phyloP scores from a whole-genome alignment of 2,329 filamentous ascomycete species.

The Fusarium acutatum region DNA sequence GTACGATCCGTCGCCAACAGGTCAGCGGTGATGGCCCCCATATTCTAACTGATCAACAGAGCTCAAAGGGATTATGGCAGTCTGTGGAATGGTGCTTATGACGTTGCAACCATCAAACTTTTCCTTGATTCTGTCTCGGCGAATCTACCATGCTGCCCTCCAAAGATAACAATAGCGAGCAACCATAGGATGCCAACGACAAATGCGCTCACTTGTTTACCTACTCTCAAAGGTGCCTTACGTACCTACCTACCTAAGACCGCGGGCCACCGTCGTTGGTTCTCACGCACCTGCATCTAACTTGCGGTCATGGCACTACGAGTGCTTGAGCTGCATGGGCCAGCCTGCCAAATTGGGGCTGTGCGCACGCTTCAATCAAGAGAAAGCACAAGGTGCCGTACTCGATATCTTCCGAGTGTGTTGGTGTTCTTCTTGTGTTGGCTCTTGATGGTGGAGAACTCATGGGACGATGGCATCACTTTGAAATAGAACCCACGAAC shows the following conservation, averaged over 20 bases:
- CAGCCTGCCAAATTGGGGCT: conserved; percentile 22
- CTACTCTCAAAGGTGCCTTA: not conserved
- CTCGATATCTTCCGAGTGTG: conserved; percentile 21
- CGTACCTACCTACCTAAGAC: not conserved
- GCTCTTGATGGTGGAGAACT: conserved; percentile 29
- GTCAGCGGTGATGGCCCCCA: not conserved
- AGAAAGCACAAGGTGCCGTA: not conserved
- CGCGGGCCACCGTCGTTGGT: not conserved
- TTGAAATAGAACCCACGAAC: conserved; percentile 10
- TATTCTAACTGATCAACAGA: not conserved
- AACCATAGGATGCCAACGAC: not conserved
- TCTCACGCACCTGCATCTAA: conserved; percentile 9
- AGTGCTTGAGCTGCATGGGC: conserved; percentile 15
- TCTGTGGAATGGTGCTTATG: not conserved
- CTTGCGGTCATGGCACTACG: not conserved
- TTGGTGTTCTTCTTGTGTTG: conserved; percentile 34
- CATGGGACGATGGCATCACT: conserved; percentile 31
- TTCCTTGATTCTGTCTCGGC: conserved; percentile 1
- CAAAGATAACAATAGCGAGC: not conserved
- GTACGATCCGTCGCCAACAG: not conserved
- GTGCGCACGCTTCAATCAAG: conserved; percentile 14
- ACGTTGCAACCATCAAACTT: not conserved
- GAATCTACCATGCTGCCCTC: not conserved
- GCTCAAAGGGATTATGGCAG: not conserved
- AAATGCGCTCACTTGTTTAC: not conserved